Evolutionary conservation across 176 grass and related monocot species (phyloP).

Genomic region (Elymus sibiricus): DNA sequence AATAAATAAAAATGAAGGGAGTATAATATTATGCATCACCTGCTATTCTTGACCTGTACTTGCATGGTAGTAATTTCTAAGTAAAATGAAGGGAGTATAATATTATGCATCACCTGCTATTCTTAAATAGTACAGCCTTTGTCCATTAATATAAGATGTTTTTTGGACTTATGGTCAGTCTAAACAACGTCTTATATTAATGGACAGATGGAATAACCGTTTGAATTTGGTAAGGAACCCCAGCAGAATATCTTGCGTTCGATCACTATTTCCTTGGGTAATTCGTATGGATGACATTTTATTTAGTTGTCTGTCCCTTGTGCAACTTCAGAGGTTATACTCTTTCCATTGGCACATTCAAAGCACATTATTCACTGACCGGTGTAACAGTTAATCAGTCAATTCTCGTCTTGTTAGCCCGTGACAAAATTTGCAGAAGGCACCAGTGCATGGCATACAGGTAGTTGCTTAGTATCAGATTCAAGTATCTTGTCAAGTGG

Average conservation of each 20-base stretch:
- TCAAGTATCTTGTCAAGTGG: not conserved
- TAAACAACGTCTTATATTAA: too few relatives aligned
- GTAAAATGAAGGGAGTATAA: too few relatives aligned
- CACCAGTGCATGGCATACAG: not conserved
- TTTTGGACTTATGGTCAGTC: too few relatives aligned
- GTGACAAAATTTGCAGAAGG: not conserved
- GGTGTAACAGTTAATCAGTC: not conserved
- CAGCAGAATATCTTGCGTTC: not conserved
- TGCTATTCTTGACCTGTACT: not conserved
- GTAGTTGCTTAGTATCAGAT: not conserved
- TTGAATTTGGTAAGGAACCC: not conserved
- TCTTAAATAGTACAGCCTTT: too few relatives aligned
- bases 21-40: not conserved
- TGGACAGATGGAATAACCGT: not conserved
- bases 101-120: too few relatives aligned
- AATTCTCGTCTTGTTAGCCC: not conserved
- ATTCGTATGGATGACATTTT: not conserved
- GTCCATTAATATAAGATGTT: too few relatives aligned
- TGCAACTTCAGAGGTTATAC: not conserved
- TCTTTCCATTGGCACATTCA: not conserved
- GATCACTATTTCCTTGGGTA: not conserved
- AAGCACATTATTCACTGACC: not conserved
- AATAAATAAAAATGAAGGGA: too few relatives aligned
- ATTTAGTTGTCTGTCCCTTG: not conserved
- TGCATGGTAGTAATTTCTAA: not conserved